Conservation (phyloP, 2,329 filamentous ascomycete genomes). For the Hymenoscyphus linearis region DNA sequence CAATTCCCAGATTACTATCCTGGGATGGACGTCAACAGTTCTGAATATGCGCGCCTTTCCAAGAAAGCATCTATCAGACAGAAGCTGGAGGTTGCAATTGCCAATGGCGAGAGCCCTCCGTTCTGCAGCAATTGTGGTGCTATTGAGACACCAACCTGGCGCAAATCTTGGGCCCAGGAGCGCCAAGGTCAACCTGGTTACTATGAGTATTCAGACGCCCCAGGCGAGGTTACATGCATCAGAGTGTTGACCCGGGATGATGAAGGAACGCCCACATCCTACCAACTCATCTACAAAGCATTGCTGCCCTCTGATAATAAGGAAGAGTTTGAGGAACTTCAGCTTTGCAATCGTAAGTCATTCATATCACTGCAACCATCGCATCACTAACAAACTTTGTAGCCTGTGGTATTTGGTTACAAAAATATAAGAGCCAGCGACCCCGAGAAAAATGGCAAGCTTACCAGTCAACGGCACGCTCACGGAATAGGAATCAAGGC, state of each 20-base stretch:
- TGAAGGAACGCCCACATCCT: slow-evolving; percentile 56
- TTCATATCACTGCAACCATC: slow-evolving; percentile 3
- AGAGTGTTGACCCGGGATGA: slow-evolving; percentile 59
- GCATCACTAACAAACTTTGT: slow-evolving; percentile 28
- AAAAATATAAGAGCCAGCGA: slow-evolving; percentile 79
- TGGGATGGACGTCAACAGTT: not conserved
- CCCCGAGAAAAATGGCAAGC: slow-evolving; percentile 75
- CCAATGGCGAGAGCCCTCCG: slow-evolving; percentile 76
- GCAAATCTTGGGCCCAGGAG: slow-evolving; percentile 82
- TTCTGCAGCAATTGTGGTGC: slow-evolving; percentile 92
- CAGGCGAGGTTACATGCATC: slow-evolving; percentile 69
- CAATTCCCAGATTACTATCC: not conserved
- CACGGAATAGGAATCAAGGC: slow-evolving; percentile 27
- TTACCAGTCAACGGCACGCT: slow-evolving; percentile 19
- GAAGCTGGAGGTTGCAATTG: slow-evolving; percentile 57
- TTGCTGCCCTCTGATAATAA: slow-evolving; percentile 58
- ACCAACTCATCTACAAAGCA: slow-evolving; percentile 75
- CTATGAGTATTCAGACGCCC: slow-evolving; percentile 66
- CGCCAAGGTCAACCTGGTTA: slow-evolving; percentile 64
- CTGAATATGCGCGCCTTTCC: slow-evolving; percentile 16
- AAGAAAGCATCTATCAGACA: slow-evolving; percentile 39
- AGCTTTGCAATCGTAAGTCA: slow-evolving; percentile 80
- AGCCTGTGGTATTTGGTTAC: slow-evolving; percentile 92
- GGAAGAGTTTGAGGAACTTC: slow-evolving; percentile 61
- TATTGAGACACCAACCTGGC: slow-evolving; percentile 94